Conservation (phyloP, 2,329 filamentous ascomycete species). For the Cordyceps militaris region DNA sequence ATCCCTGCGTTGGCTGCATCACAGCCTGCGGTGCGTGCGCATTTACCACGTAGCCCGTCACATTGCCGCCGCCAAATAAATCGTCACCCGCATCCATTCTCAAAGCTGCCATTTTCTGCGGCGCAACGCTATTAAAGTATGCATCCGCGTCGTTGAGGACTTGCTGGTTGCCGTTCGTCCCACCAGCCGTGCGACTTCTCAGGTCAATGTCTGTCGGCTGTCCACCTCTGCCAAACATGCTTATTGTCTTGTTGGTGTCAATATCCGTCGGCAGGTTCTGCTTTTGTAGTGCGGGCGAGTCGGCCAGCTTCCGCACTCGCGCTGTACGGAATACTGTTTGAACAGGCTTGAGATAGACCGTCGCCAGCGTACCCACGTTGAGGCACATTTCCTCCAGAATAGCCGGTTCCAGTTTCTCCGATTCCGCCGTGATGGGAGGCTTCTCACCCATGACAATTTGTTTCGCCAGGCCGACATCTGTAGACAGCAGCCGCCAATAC, state of each 20-base stretch:
- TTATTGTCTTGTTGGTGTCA: constrained; percentile 54
- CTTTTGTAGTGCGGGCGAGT: constrained; percentile 80
- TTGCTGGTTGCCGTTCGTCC: constrained; percentile 44
- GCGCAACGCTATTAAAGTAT: constrained; percentile 77
- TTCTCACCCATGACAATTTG: constrained; percentile 95
- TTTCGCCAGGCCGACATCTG: constrained; percentile 80
- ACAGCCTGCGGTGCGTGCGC: constrained; percentile 73
- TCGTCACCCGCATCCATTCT: constrained; percentile 57
- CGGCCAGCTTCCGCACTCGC: constrained; percentile 67
- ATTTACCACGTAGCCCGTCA: constrained; percentile 65
- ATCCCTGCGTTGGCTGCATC: constrained; percentile 60
- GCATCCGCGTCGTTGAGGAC: constrained; percentile 81
- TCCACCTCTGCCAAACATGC: constrained; percentile 47
- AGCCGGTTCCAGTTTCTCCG: constrained; percentile 81
- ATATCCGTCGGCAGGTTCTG: constrained; percentile 48
- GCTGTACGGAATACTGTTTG: constrained; percentile 93
- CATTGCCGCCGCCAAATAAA: constrained; percentile 51
- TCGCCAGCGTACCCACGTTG: constrained; percentile 90
- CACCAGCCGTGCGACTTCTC: constrained; percentile 26
- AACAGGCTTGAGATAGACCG: constrained; percentile 95
- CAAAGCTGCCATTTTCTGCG: constrained; percentile 66
- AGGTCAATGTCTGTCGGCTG: constrained; percentile 45
- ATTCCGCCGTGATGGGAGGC: constrained; percentile 91
- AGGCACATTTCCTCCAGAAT: constrained; percentile 97
- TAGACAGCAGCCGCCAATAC: constrained; percentile 96